phyloP scores from a whole-genome alignment of 139 green algal genomes.

The Gonium pectorale region DNA sequence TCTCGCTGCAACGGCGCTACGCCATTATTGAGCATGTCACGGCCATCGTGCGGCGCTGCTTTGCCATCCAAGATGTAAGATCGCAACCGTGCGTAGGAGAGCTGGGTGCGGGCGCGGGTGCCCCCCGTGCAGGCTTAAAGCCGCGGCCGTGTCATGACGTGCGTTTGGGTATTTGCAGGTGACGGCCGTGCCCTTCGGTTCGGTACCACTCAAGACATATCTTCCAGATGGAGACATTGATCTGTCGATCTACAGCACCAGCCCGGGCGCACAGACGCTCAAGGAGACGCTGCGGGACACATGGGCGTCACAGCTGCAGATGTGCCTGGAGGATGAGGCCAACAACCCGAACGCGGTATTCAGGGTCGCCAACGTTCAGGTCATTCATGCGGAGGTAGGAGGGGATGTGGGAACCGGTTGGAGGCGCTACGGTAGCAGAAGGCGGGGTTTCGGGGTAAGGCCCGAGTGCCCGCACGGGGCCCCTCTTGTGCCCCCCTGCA shows the following conservation, averaged over 20 bases:
- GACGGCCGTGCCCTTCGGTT: slow-evolving; percentile 84
- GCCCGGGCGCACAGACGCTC: slow-evolving; percentile 13
- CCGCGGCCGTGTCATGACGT: not conserved
- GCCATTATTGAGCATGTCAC: slow-evolving; percentile 31
- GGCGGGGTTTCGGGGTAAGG: too few species aligned
- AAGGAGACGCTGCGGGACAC: slow-evolving; percentile 62
- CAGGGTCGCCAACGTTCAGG: slow-evolving; percentile 80
- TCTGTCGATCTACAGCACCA: slow-evolving; percentile 83
- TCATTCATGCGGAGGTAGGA: slow-evolving; percentile 93
- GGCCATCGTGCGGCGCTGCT: slow-evolving; percentile 2
- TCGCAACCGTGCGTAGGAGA: too few species aligned
- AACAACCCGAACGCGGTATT: slow-evolving; percentile 67
- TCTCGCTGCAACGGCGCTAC: slow-evolving; percentile 16
- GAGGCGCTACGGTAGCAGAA: too few species aligned
- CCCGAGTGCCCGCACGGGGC: too few species aligned
- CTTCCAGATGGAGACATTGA: slow-evolving; percentile 98
- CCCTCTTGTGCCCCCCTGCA: too few species aligned
- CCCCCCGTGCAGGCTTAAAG: not conserved
- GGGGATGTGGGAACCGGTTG: too few species aligned
- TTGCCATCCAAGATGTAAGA: slow-evolving; percentile 30
- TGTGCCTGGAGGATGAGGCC: slow-evolving; percentile 79
- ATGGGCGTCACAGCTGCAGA: slow-evolving; percentile 77
- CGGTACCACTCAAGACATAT: slow-evolving; percentile 94
- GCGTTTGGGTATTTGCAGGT: slow-evolving; percentile 20
- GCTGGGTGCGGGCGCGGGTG: too few species aligned